Evolutionary conservation across 2,329 filamentous ascomycete species (phyloP).

Genomic region (Alternaria hordeiaustralica): DNA sequence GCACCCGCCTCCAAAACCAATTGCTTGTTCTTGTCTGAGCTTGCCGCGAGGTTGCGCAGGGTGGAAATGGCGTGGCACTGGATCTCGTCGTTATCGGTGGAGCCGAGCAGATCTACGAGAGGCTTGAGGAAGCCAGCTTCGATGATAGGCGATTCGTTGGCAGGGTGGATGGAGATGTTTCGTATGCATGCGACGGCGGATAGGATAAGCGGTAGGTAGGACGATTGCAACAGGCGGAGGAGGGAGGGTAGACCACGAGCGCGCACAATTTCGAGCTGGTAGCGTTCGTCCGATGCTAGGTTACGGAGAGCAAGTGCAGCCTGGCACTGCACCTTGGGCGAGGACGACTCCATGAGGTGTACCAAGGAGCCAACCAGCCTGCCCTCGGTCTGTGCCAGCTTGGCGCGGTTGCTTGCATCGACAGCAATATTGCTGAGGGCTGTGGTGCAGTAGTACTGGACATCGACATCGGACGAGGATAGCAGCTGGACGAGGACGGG

Average conservation of each 20-base stretch:
- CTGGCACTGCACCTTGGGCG: conserved; percentile 93
- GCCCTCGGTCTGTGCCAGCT: conserved; percentile 87
- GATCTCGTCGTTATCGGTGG: conserved; percentile 97
- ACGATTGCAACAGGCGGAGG: conserved; percentile 88
- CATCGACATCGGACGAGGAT: conserved; percentile 90
- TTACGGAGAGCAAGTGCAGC: conserved; percentile 93
- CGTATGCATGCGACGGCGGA: conserved; percentile 97
- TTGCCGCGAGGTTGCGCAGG: conserved; percentile 90
- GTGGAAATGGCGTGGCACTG: conserved; percentile 99
- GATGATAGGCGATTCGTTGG: conserved; percentile 98
- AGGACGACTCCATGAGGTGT: conserved; percentile 95
- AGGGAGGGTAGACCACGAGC: conserved; percentile 85
- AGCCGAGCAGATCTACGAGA: conserved; percentile 89
- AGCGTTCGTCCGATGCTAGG: conserved; percentile 96
- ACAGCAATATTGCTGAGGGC: conserved; percentile 98
- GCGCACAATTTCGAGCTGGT: conserved; percentile 95
- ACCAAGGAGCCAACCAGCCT: conserved; percentile 93
- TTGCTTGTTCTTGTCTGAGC: conserved; percentile 96
- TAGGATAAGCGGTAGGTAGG: conserved; percentile 92
- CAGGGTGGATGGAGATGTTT: conserved; percentile 97
- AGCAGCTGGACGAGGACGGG: conserved; percentile 95
- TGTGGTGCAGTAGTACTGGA: conserved; percentile 99
- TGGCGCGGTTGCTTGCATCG: conserved; percentile 86
- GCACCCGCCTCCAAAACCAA: conserved; percentile 96
- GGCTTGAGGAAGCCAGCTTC: conserved; percentile 96